These are phyloP conservation scores for Cadophora gregata DNA, from an alignment of 2,329 filamentous ascomycete genomes.

Conservation along the genomic window DNA sequence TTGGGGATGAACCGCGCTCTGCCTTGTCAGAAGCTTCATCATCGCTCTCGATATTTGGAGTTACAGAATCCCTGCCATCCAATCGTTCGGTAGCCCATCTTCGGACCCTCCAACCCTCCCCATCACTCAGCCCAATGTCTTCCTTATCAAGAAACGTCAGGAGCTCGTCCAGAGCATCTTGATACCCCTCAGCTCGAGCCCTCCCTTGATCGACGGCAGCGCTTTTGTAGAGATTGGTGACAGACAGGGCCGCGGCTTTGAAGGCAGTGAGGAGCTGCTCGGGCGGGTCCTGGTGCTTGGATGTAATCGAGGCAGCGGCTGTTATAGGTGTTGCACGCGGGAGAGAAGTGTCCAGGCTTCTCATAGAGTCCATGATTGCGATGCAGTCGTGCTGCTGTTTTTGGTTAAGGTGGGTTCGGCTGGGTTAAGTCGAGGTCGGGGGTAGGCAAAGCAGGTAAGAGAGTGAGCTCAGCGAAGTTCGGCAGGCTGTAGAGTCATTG, in stretches of 20 bases:
- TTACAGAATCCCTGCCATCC: constrained; percentile 63
- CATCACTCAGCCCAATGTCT: constrained; percentile 77
- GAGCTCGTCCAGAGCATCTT: constrained; percentile 91
- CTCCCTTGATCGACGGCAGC: constrained; percentile 79
- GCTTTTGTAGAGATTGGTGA: constrained; percentile 95
- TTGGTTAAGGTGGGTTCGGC: background rate
- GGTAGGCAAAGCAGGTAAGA: too few relatives aligned
- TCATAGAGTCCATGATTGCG: constrained; percentile 65
- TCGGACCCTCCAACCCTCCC: constrained; percentile 71
- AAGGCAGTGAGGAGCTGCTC: constrained; percentile 85
- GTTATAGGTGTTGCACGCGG: constrained; percentile 49
- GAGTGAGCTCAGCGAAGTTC: background rate
- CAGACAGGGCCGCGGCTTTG: constrained; percentile 88
- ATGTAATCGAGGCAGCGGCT: constrained; percentile 34
- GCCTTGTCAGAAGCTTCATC: constrained; percentile 68
- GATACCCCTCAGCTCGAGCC: constrained; percentile 82
- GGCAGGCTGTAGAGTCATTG: constrained; percentile 15
- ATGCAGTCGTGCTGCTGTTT: background rate
- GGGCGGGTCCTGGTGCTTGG: constrained; percentile 51
- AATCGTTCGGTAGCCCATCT: constrained; percentile 73
- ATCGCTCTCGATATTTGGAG: constrained; percentile 67
- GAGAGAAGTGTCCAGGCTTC: constrained; percentile 65
- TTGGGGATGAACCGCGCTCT: constrained; percentile 64
- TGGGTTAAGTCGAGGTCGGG: too few relatives aligned
- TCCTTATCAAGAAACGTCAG: constrained; percentile 84